Percentiles rank a stretch among this genome's conserved stretches.
These are phyloP conservation scores for Lactifluus echinatus DNA, from an alignment of 768 basidiomycete genomes.

Conservation along the genomic window DNA sequence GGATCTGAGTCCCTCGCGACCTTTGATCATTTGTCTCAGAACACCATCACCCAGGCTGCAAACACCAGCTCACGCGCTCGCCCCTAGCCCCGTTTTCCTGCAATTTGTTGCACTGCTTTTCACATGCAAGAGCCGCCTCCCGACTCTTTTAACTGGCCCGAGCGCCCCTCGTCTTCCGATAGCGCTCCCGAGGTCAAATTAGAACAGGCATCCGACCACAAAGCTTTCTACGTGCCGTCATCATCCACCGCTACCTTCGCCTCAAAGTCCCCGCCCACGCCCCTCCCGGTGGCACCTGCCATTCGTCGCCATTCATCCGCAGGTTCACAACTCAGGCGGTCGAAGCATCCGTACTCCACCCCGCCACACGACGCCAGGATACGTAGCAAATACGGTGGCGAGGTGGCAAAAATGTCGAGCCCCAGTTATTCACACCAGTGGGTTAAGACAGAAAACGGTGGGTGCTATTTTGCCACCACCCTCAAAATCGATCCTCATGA, in stretches of 20 bases:
- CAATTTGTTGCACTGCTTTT: conserved; percentile 23
- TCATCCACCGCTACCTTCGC: conserved; percentile 24
- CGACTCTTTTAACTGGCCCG: conserved; percentile 29
- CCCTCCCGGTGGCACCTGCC: conserved; percentile 2
- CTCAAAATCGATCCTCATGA: neutral
- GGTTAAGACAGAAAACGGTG: conserved; percentile 18
- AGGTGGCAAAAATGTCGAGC: conserved; percentile 14
- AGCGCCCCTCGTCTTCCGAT: conserved; percentile 21
- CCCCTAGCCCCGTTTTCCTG: conserved; percentile 14
- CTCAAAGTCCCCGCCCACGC: conserved; percentile 13
- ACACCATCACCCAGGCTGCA: conserved; percentile 25
- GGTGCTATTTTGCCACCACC: neutral
- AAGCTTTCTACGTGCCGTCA: conserved; percentile 41
- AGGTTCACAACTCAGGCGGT: conserved; percentile 12
- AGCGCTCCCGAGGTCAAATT: conserved; percentile 16
- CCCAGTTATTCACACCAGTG: conserved; percentile 18
- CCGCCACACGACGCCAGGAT: conserved; percentile 12
- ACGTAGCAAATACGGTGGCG: conserved; percentile 13
- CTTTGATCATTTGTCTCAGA: conserved; percentile 27
- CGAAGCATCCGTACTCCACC: conserved; percentile 18
- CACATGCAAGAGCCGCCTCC: conserved; percentile 23
- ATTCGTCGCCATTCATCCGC: conserved; percentile 14
- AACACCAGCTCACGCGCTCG: conserved; percentile 13
- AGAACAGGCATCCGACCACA: conserved; percentile 7
- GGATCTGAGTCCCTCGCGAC: conserved; percentile 29